Evolutionary conservation across 768 basidiomycete species (phyloP).

Genomic region (Collybiopsis luxurians): DNA sequence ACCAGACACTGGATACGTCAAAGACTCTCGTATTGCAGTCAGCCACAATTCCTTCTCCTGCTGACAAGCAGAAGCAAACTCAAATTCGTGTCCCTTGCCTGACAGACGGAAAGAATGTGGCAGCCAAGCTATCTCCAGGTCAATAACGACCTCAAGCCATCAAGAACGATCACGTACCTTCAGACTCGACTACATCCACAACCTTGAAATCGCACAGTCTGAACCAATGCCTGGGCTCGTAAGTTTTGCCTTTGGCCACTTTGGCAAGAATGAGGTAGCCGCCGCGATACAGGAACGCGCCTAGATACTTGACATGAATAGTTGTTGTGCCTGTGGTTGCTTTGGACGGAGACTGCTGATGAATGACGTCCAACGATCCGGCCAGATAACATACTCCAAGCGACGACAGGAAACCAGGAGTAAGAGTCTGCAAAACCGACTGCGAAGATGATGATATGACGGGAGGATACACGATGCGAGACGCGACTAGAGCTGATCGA

Average conservation of each 20-base stretch:
- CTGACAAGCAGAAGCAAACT: constrained; percentile 81
- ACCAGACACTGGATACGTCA: constrained; percentile 32
- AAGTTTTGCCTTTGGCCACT: constrained; percentile 73
- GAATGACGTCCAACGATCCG: constrained; percentile 87
- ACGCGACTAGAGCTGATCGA: constrained; percentile 67
- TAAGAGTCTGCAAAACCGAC: constrained; percentile 33
- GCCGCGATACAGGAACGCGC: constrained; percentile 83
- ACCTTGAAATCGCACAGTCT: constrained; percentile 71
- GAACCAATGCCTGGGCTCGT: constrained; percentile 91
- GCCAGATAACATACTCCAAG: constrained; percentile 78
- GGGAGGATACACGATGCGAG: constrained; percentile 51
- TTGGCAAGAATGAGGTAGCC: constrained; percentile 89
- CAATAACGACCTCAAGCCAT: background rate
- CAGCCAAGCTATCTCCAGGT: constrained; percentile 54
- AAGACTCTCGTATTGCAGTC: constrained; percentile 55
- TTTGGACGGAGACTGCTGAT: constrained; percentile 47
- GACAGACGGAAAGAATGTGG: constrained; percentile 80
- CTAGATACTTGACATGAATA: constrained; percentile 81
- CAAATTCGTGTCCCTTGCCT: constrained; percentile 70
- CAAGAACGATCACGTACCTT: constrained; percentile 50
- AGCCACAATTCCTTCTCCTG: constrained; percentile 91
- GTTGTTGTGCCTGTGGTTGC: constrained; percentile 42
- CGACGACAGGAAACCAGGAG: constrained; percentile 62
- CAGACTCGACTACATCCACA: constrained; percentile 62
- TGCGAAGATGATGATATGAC: constrained; percentile 22